Evolutionary conservation across 495 filamentous ascomycete genomes (phyloP), one percentile per base, ranked within the genome.

Genomic region (Melanomma pulvis-pyrius): DNA sequence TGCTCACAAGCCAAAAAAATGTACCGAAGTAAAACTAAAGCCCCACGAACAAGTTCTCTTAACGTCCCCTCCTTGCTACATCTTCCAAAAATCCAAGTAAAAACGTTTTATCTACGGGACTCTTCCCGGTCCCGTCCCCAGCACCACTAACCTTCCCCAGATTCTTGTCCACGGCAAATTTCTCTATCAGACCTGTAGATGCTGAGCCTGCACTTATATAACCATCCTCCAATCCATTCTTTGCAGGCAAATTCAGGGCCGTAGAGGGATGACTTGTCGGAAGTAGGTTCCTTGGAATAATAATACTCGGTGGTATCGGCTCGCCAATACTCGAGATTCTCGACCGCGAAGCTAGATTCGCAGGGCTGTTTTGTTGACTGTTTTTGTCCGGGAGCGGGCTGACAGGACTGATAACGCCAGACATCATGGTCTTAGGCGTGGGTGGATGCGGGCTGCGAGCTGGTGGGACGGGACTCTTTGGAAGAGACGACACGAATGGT

Each of bases 11-110:
- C n/a, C n/a, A n/a, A n/a, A n/a, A n/a, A 44, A 17, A 44, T 44
- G n/a, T 17, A 17, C 39, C 17, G 39, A 17, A 44, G 13, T 44
- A 44, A 44, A 11, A 44, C 17, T 44, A n/a, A 44, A 44, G 4
- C 39, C 17, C n/a, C 39, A 2, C 8, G n/a, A 11, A 44, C 39
- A 44, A 12, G 8, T 6, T 44, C n/a, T 17, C n/a, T 57, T 21
- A 67, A 1, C 59, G 59, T n/a, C 65, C 65, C 29, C 44, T 21
- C 30, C 54, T 58, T 21, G 65, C 85, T 50, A 88, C 82, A 59
- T 81, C 82, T 67, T 86, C 82, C 72, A 96, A 75, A 76, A 92
- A 96, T 9, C 86, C 88, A 53, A 94, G 77, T 69, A 96, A 78
- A 68, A 96, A 96, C n/a, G 83, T 84, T 71, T 88, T 87, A 69